Percentiles rank a stretch among this genome's conserved stretches.
phyloP scores from a whole-genome alignment of 2,329 filamentous ascomycete species.

The Fusarium concolor region DNA sequence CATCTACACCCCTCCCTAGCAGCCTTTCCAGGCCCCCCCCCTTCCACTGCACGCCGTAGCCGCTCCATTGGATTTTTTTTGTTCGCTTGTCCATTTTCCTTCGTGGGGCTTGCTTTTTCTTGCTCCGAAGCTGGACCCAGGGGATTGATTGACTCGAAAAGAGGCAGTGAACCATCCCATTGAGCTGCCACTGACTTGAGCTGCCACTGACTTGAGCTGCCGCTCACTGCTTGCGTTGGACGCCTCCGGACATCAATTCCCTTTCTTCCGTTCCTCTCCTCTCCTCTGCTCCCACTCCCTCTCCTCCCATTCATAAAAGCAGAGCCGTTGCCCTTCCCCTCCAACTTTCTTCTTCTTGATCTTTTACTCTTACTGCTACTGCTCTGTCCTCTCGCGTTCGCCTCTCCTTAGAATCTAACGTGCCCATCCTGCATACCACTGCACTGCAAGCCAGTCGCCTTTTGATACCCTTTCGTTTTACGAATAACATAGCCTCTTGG shows the following conservation, averaged over 20 bases:
- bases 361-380: slow-evolving; percentile 27
- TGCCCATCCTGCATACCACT: slow-evolving; percentile 33
- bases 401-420: slow-evolving; percentile 38
- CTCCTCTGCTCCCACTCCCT: slow-evolving; percentile 4
- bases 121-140: slow-evolving; percentile 39
- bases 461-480: slow-evolving; percentile 42
- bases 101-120: slow-evolving; percentile 37
- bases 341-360: slow-evolving; percentile 24
- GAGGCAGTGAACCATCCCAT: slow-evolving; percentile 18
- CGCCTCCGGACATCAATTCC: slow-evolving; percentile 36
- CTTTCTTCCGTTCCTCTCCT: slow-evolving; percentile 23
- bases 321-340: slow-evolving; percentile 38
- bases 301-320: slow-evolving; percentile 44
- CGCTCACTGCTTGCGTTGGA: slow-evolving; percentile 14
- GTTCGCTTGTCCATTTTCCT: slow-evolving; percentile 31
- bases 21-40: slow-evolving; percentile 3
- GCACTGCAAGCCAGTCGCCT: slow-evolving; percentile 46
- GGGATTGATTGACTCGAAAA: slow-evolving; percentile 39
- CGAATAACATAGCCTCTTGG: slow-evolving; percentile 30
- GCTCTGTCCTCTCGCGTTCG: slow-evolving; percentile 44
- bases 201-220: slow-evolving; percentile 24
- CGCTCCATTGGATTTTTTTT: slow-evolving; percentile 44
- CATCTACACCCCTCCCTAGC: slow-evolving; percentile 33
- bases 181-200: slow-evolving; percentile 22
- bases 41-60: slow-evolving; percentile 39